phyloP scores from a whole-genome alignment of 805 yeast species.

The Myxozyma sirexii region DNA sequence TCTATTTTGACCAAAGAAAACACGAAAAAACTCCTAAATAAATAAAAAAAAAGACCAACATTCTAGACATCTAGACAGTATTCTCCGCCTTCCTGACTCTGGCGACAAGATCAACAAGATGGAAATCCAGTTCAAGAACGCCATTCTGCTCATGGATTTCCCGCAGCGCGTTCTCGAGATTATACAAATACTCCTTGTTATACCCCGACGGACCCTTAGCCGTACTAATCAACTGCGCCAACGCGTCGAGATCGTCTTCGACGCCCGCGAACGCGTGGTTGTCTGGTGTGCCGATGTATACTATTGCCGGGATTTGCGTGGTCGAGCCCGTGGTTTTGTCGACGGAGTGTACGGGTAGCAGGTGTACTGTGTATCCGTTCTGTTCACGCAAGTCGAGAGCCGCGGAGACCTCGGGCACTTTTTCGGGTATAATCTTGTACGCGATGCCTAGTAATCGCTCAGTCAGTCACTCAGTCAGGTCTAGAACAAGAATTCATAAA shows the following conservation, averaged over 20 bases:
- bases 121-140: conserved; percentile 16
- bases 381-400: conserved; percentile 83
- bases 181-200: conserved; percentile 68
- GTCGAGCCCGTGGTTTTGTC: conserved; percentile 7
- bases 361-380: conserved; percentile 78
- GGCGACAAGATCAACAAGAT: conserved; percentile 16
- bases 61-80: too few species aligned
- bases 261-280: conserved; percentile 88
- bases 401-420: conserved; percentile 61
- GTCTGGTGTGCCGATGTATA: conserved; percentile 80
- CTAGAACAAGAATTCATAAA: too few species aligned
- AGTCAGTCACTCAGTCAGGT: too few species aligned
- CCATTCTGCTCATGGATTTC: conserved; percentile 38
- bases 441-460: conserved; percentile 73
- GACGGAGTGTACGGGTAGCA: conserved; percentile 54
- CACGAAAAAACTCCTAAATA: background rate
- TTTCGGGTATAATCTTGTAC: conserved; percentile 70
- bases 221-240: conserved; percentile 62
- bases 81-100: conserved; percentile 12
- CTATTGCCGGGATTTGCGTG: conserved; percentile 52
- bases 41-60: too few species aligned
- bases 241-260: conserved; percentile 53
- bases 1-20: too few species aligned
- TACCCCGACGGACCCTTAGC: conserved; percentile 81
- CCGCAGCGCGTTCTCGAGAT: conserved; percentile 54